Base-by-base conservation (phyloP, 805 yeast genomes). In the Saturnispora quitensis region DNA sequence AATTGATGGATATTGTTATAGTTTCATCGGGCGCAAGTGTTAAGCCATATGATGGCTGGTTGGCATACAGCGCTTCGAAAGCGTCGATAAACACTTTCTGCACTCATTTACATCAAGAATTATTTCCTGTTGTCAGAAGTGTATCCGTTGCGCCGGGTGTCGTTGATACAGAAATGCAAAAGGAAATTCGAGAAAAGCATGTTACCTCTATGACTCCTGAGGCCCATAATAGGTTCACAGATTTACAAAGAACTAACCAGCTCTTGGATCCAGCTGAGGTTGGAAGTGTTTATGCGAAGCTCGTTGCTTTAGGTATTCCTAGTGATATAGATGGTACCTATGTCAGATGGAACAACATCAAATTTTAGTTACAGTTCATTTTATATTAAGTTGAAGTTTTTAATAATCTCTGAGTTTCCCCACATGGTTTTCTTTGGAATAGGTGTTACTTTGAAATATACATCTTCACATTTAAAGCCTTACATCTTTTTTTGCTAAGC, bases 141-240 rank as follows among this genome's bases (percentile, higher is more conserved):
- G 69, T 89, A 10, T 73, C 97, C 0, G 75, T 93, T 24, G 97
- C 96, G 0, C 98, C 98, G 0, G 98, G 99, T 4, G 95, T 89
- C 1, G 97, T 93, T 2, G 88, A 88, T 63, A 91, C 99, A 1
- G 72, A 72, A 20, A 91, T 93, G 98, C 98, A 93, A 69, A 64
- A 57, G 7, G 83, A 80, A 50, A 89, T 91, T 52, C 79, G 98
- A 59, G 84, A 79, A 17, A 73, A 67, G 43, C 80, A 78, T 56
- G 80, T 82, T 2, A 56, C 60, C 4, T 70, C 71, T 27, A 90
- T 90, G 97, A 71, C 75, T 0, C 68, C 73, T 0, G 80, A 76
- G 18, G 76, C 80, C 4, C 73, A 80, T 56, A 68, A 79, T 48
- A 72, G 82, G 55, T 91, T 91, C 67, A 69, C 73, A 5, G 83